Base-by-base conservation (phyloP, 2,329 filamentous ascomycete species). In the Fusarium graminum region DNA sequence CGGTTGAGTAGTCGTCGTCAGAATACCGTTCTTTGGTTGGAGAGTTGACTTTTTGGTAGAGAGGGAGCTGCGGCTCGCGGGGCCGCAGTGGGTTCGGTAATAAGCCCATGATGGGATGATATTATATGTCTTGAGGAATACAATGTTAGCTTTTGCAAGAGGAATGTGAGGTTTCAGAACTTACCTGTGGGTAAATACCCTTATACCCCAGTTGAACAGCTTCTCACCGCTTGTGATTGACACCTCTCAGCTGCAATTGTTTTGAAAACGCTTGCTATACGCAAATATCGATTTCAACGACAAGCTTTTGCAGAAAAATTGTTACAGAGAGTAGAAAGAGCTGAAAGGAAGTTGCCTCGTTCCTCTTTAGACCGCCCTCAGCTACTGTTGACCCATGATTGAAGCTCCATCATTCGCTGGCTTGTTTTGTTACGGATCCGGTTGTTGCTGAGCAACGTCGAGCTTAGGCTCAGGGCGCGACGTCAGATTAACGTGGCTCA, bases 1-100 rank as follows among this genome's bases (percentile, higher is more conserved):
- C 80, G 52, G 82, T 82, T 10, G 80, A 80, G 36, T 81, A 80
- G 53, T 82, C 79, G 19, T 83, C 80, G 57, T 85, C 81, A 63
- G 85, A 86, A 54, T 79, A 80, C 58, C 81, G 81, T 57, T 87
- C 85, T 68, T 86, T 86, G 19, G 73, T 78, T 3, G 79, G 76
- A 4, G 78, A 71, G 25, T 74, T 68, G 36, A 81, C 54, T 56
- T 80, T 80, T 65, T 84, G 81, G 74, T 87, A 87, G 12, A 86
- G 67, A 19, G 85, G 85, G 28, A 88, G 77, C 62, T 78, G 81
- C 50, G 78, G 74, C 66, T 82, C 80, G 65, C 83, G 81, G 52
- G 80, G 76, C 55, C 82, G 81, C 67, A 85, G 71, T 39, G 79
- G 80, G 59, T 82, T 84, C 43, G 82, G 78, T 53, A 83, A 75